These are phyloP conservation scores for Crithidia thermophila DNA, from an alignment of 208 protist species.

Conservation along the genomic window DNA sequence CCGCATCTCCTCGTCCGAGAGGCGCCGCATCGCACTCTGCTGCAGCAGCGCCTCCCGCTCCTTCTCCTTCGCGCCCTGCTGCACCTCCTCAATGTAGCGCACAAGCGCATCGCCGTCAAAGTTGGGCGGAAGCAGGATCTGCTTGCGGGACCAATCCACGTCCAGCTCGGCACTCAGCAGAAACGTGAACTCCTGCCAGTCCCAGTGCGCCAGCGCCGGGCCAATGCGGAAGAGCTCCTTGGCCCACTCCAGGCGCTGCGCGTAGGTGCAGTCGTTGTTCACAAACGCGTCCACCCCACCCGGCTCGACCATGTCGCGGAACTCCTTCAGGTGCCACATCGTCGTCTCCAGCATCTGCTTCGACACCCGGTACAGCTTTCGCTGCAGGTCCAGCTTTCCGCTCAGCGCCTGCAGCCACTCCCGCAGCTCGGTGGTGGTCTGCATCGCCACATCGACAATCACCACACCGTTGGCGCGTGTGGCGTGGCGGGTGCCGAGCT, in stretches of 20 bases:
- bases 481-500: constrained; percentile 75
- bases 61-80: constrained; percentile 69
- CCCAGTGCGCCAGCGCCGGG: constrained; percentile 79
- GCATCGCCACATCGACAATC: constrained; percentile 61
- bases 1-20: constrained; percentile 46
- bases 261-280: constrained; percentile 90
- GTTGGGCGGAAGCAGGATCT: constrained; percentile 82
- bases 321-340: constrained; percentile 90
- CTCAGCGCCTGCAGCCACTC: constrained; percentile 70
- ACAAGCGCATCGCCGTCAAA: constrained; percentile 89
- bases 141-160: constrained; percentile 73
- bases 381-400: constrained; percentile 79
- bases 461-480: constrained; percentile 90
- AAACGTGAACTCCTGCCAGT: constrained; percentile 92
- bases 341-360: constrained; percentile 91
- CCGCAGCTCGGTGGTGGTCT: constrained; percentile 48
- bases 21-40: constrained; percentile 56
- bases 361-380: constrained; percentile 81
- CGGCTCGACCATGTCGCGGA: constrained; percentile 76
- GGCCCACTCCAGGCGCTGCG: constrained; percentile 85
- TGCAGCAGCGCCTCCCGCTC: constrained; percentile 62
- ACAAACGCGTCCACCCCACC: constrained; percentile 84
- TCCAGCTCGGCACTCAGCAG: constrained; percentile 77
- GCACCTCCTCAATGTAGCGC: constrained; percentile 87
- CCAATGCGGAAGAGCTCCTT: constrained; percentile 90